A percentile compares a stretch with the other conserved stretches of the same genome.
These are phyloP conservation scores for Isochrysis galbana DNA, from an alignment of 78 protist species.

Conservation along the genomic window DNA sequence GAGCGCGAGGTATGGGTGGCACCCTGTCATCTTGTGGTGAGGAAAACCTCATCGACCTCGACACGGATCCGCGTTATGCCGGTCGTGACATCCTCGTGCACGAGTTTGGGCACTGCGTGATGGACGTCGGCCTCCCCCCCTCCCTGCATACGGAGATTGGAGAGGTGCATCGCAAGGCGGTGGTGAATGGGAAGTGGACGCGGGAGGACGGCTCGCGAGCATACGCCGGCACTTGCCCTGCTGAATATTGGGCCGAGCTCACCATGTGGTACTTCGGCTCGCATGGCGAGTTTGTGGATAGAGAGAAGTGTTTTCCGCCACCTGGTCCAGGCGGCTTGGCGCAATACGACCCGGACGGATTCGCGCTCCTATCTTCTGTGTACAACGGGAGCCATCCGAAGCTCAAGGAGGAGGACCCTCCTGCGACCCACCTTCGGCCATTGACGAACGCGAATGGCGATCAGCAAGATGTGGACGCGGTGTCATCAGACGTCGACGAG, in stretches of 20 bases:
- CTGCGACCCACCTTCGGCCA: not conserved
- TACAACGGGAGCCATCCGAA: not conserved
- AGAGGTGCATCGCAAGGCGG: not conserved
- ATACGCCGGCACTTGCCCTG: not conserved
- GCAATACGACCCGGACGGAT: not conserved
- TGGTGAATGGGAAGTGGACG: not conserved
- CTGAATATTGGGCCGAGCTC: constrained; percentile 8
- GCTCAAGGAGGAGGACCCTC: not conserved
- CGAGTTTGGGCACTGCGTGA: constrained; percentile 23
- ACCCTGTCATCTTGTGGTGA: not conserved
- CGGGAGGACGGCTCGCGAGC: not conserved
- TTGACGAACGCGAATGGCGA: not conserved
- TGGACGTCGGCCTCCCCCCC: constrained; percentile 18
- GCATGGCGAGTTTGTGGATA: constrained; percentile 18
- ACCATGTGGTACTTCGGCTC: constrained; percentile 27
- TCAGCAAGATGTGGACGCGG: not conserved
- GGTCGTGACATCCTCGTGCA: constrained; percentile 21
- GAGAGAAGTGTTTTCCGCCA: not conserved
- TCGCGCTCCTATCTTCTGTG: not conserved
- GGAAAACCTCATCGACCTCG: constrained; percentile 22
- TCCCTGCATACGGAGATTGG: not conserved
- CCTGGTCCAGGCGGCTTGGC: constrained; percentile 20
- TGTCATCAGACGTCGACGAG: not conserved
- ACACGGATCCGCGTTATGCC: not conserved
- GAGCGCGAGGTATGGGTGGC: constrained; percentile 25